phyloP scores from a whole-genome alignment of 179 eudicot species.

The Corrigiola litoralis region DNA sequence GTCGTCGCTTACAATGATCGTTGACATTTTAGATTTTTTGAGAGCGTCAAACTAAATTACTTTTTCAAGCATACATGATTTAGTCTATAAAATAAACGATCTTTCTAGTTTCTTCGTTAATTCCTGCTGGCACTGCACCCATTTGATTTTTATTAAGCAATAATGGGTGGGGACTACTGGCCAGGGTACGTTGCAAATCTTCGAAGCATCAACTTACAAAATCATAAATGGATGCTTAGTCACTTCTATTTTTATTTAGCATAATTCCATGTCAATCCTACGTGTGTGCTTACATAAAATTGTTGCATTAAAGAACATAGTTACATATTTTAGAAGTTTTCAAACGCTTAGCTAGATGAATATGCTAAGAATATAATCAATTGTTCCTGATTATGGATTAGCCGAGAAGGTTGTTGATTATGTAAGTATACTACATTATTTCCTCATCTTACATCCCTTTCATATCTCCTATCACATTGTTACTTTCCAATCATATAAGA shows the following conservation, averaged over 20 bases:
- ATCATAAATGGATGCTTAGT: neutral
- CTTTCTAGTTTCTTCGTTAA: neutral
- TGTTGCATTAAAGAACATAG: neutral
- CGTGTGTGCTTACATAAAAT: conserved; percentile 15
- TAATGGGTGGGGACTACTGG: no score
- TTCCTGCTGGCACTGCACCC: neutral
- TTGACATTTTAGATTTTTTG: neutral
- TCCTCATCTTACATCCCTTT: no score
- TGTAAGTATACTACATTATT: no score
- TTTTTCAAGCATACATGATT: neutral
- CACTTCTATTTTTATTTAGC: neutral
- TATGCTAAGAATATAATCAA: neutral
- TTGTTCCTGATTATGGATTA: neutral
- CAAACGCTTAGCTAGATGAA: neutral
- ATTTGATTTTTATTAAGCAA: neutral
- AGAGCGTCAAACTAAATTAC: neutral
- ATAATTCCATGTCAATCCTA: conserved; percentile 1
- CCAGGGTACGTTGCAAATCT: neutral
- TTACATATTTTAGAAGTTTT: neutral
- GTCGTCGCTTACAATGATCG: neutral
- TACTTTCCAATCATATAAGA: no score
- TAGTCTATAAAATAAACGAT: neutral
- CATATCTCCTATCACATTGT: no score
- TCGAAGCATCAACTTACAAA: neutral
- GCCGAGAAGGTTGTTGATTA: neutral